These are phyloP conservation scores for Aspergillus glaucus DNA, from an alignment of 2,329 filamentous ascomycete genomes.

Conservation along the genomic window DNA sequence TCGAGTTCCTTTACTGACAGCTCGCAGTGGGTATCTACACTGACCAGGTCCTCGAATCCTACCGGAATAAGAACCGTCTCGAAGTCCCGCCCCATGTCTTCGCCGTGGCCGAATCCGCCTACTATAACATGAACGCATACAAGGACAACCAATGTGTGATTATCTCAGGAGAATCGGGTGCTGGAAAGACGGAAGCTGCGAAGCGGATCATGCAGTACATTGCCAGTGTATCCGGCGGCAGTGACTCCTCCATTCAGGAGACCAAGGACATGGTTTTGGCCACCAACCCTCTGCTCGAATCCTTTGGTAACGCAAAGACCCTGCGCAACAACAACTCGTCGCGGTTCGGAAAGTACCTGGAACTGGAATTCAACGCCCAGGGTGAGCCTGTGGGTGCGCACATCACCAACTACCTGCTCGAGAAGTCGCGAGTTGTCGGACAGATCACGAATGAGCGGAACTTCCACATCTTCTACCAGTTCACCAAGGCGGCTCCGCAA, in stretches of 20 bases:
- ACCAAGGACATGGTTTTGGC: constrained; percentile 99
- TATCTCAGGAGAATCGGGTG: constrained; percentile 96
- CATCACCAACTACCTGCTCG: constrained; percentile 95
- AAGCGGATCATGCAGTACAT: constrained; percentile 99
- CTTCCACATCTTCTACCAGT: constrained; percentile 99
- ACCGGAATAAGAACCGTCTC: constrained; percentile 92
- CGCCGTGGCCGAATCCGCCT: constrained; percentile 88
- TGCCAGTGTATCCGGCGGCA: constrained; percentile 86
- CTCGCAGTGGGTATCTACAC: constrained; percentile 84
- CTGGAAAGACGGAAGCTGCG: constrained; percentile 95
- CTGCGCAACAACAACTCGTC: constrained; percentile 98
- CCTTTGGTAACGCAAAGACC: constrained; percentile 97
- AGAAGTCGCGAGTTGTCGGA: constrained; percentile 90
- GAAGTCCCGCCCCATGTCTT: constrained; percentile 94
- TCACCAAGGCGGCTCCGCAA: constrained; percentile 87
- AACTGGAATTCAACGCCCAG: constrained; percentile 87
- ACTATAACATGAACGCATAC: constrained; percentile 99
- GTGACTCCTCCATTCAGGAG: constrained; percentile 79
- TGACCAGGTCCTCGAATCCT: constrained; percentile 84
- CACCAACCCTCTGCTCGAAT: constrained; percentile 93
- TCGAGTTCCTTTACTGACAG: background rate
- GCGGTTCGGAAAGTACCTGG: constrained; percentile 95
- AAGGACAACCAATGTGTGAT: constrained; percentile 99
- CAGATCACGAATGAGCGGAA: constrained; percentile 95
- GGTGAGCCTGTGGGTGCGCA: constrained; percentile 94